Percentiles rank a stretch among this genome's conserved stretches.
These are phyloP conservation scores for Filosporella fistucella DNA, from an alignment of 495 filamentous ascomycete genomes.

Conservation along the genomic window DNA sequence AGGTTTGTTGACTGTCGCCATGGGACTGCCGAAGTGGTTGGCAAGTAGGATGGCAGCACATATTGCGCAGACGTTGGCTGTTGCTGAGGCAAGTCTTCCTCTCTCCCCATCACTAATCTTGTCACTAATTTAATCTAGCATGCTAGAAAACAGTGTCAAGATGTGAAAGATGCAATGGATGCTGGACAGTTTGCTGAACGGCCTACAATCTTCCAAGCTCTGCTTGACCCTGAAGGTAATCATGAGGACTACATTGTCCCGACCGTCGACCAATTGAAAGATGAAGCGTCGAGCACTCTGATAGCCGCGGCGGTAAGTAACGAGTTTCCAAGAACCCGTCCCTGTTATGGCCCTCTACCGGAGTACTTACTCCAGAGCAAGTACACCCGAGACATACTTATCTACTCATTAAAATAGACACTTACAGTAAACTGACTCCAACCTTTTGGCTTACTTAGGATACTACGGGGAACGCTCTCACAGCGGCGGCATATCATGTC, in stretches of 20 bases:
- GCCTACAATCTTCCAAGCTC: constrained; percentile 25
- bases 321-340: too few species aligned
- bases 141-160: constrained; percentile 12
- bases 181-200: constrained; percentile 7
- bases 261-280: constrained; percentile 21
- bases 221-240: constrained; percentile 17
- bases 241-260: constrained; percentile 12
- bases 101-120: neutral
- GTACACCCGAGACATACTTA: too few species aligned
- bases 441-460: too few species aligned
- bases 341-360: too few species aligned
- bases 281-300: constrained; percentile 30
- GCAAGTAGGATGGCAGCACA: neutral
- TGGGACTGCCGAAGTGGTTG: neutral
- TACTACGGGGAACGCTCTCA: constrained; percentile 35
- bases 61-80: constrained; percentile 8
- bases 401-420: too few species aligned
- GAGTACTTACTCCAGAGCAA: too few species aligned
- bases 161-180: constrained; percentile 13
- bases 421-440: too few species aligned
- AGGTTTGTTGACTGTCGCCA: constrained; percentile 3
- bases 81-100: constrained; percentile 15
- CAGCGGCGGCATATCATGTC: constrained; percentile 31
- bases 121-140: neutral
- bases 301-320: constrained; percentile 28